A percentile compares a stretch with the other conserved stretches of the same genome.
Evolutionary conservation across 2,329 filamentous ascomycete genomes (phyloP).

Genomic region (Cordyceps cateniannulata): DNA sequence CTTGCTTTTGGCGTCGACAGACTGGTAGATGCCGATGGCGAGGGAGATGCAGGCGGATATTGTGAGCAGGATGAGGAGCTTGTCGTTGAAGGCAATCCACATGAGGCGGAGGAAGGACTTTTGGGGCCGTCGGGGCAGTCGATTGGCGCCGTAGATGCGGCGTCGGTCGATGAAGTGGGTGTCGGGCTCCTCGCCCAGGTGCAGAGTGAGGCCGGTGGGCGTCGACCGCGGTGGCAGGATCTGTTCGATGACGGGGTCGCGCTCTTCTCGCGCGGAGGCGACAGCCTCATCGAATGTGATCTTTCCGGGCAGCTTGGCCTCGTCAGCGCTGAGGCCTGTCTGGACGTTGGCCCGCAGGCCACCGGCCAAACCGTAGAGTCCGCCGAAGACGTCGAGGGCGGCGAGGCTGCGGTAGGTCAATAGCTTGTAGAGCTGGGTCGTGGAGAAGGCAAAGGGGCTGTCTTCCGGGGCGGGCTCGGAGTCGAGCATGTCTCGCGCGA

Average conservation of each 20-base stretch:
- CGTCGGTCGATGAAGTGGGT: constrained; percentile 49
- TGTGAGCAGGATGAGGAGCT: constrained; percentile 66
- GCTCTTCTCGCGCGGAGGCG: constrained; percentile 28
- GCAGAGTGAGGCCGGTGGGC: constrained; percentile 23
- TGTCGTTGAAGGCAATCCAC: constrained; percentile 80
- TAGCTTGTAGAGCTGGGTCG: constrained; percentile 47
- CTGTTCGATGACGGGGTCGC: constrained; percentile 18
- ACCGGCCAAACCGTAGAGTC: constrained; percentile 43
- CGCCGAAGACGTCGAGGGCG: constrained; percentile 46
- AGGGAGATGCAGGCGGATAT: constrained; percentile 68
- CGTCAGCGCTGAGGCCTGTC: constrained; percentile 44
- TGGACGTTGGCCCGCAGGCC: constrained; percentile 43
- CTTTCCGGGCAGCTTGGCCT: constrained; percentile 36
- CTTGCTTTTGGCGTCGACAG: constrained; percentile 47
- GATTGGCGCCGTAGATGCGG: constrained; percentile 62
- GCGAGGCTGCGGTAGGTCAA: constrained; percentile 42
- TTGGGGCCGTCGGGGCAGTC: constrained; percentile 49
- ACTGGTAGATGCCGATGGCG: constrained; percentile 68
- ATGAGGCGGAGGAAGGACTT: constrained; percentile 61
- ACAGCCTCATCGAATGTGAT: constrained; percentile 45
- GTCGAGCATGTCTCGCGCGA: constrained; percentile 20
- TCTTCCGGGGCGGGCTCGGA: constrained; percentile 19
- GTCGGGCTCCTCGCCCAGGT: constrained; percentile 22
- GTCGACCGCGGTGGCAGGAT: constrained; percentile 16
- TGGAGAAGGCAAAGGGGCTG: constrained; percentile 44